Evolutionary conservation across 2,329 filamentous ascomycete genomes (phyloP), one percentile per base, ranked within the genome.

Genomic region (Ilyonectria robusta): DNA sequence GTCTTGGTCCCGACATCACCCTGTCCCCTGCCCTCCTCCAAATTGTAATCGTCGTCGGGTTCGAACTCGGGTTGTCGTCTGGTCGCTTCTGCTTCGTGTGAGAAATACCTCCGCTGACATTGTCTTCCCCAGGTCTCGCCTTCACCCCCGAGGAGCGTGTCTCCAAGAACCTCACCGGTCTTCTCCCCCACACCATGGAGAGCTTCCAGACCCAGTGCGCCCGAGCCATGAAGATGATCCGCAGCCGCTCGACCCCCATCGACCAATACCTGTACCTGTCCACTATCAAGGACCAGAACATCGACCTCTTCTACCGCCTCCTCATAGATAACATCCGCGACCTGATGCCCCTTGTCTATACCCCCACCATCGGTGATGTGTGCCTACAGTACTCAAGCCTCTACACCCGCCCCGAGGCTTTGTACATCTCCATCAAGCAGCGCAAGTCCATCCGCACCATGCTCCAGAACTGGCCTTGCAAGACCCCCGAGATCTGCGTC

Each of bases 341-440:
- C 76, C 84, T 95, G 73, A 95, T 94, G 83, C 93, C 93, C 55
- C 85, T 95, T 71, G 93, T 96, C 76, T 96, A 96, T 84, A 96
- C 93, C 19, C 93, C 93, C 51, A 95, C 93, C 77, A 94, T 99
- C 76, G 96, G 96, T 77, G 95, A 98, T 80, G 96, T 97, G 73
- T 99, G 96, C 85, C 87, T 97, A 79, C 92, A 95, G 83, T 99
- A 97, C 89, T 97, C 95, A 44, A 94, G 95, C 76, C 90, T 98
- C 75, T 98, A 97, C 86, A 97, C 95, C 67, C 93, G 95, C 74
- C 95, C 96, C 23, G 96, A 98, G 86, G 94, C 93, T 72, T 89
- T 98, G 82, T 99, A 98, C 85, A 93, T 99, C 72, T 98, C 95
- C 68, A 98, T 94, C 83, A 93, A 94, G 83, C 95, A 99, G 85